Percentiles rank a stretch among this genome's conserved stretches.
These are phyloP conservation scores for Saksenaea vasiformis DNA, from an alignment of 371 early-diverging fungal species.

Conservation along the genomic window DNA sequence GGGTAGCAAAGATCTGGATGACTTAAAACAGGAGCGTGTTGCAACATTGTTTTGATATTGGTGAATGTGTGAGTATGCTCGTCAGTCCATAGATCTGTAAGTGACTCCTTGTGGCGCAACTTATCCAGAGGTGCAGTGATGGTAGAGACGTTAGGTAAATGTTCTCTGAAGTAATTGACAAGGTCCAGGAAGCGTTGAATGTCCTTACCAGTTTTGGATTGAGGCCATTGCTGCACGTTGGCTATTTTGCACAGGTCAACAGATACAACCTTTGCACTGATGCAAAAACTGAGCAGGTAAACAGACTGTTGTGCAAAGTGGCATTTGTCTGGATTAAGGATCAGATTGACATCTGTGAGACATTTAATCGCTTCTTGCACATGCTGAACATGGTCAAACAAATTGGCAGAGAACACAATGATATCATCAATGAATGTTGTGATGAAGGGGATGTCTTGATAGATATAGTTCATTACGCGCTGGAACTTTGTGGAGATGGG, in stretches of 20 bases:
- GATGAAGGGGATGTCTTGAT: not conserved
- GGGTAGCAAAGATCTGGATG: slow-evolving; percentile 21
- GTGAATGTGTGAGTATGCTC: slow-evolving; percentile 2
- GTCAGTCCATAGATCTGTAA: slow-evolving; percentile 4
- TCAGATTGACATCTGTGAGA: slow-evolving; percentile 12
- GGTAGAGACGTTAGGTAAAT: slow-evolving; percentile 14
- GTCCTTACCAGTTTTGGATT: slow-evolving; percentile 12
- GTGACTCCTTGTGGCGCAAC: slow-evolving; percentile 5
- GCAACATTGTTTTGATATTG: slow-evolving; percentile 5
- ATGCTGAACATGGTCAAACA: slow-evolving; percentile 1
- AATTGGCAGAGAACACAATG: slow-evolving; percentile 1
- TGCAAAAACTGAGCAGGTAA: slow-evolving; percentile 16
- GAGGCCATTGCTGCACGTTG: slow-evolving; percentile 15
- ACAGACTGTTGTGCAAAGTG: slow-evolving; percentile 9
- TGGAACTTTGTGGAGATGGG: too few relatives aligned
- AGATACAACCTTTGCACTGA: slow-evolving; percentile 12
- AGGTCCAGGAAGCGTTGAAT: slow-evolving; percentile 17
- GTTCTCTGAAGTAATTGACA: slow-evolving; percentile 26
- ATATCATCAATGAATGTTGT: slow-evolving; percentile 12
- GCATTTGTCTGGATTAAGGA: slow-evolving; percentile 20
- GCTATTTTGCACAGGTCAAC: slow-evolving; percentile 11
- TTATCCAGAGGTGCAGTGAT: too few relatives aligned
- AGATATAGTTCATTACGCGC: too few relatives aligned
- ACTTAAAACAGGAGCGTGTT: not conserved
- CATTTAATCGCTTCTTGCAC: slow-evolving; percentile 5